phyloP scores from a whole-genome alignment of 108 stramenopile species.

The Nitzschia sp. region DNA sequence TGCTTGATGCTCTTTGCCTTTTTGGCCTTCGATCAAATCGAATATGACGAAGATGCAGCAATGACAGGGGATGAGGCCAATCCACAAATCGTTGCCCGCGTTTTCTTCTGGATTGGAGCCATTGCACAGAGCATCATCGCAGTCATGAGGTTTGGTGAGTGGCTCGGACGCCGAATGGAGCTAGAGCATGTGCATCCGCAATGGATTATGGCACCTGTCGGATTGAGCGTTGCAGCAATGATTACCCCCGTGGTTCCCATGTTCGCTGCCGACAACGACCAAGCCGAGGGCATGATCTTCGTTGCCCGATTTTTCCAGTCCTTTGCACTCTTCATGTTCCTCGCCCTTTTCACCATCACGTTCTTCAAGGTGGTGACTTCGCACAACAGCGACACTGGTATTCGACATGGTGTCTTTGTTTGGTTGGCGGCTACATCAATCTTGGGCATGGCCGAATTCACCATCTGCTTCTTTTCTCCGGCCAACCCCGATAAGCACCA shows the following conservation, averaged over 20 bases:
- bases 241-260: constrained; percentile 13
- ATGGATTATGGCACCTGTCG: constrained; percentile 74
- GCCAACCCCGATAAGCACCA: background rate
- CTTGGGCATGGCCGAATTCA: constrained; percentile 28
- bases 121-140: constrained; percentile 27
- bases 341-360: constrained; percentile 27
- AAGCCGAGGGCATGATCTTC: constrained; percentile 10
- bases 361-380: constrained; percentile 36
- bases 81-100: constrained; percentile 13
- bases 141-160: constrained; percentile 31
- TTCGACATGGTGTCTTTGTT: constrained; percentile 36
- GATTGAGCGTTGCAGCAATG: constrained; percentile 58
- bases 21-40: constrained; percentile 26
- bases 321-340: constrained; percentile 38
- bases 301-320: constrained; percentile 34
- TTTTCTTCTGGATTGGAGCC: constrained; percentile 37
- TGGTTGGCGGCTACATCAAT: constrained; percentile 44
- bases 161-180: constrained; percentile 34
- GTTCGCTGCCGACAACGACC: constrained; percentile 22
- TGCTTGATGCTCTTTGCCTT: constrained; percentile 31
- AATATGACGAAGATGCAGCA: background rate
- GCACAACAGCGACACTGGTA: constrained; percentile 39
- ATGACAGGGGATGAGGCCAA: background rate
- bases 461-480: constrained; percentile 17
- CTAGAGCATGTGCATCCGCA: constrained; percentile 35